Evolutionary conservation across 2,329 filamentous ascomycete species (phyloP), one percentile per base, ranked within the genome.

Genomic region (Beauveria rudraprayagi): DNA sequence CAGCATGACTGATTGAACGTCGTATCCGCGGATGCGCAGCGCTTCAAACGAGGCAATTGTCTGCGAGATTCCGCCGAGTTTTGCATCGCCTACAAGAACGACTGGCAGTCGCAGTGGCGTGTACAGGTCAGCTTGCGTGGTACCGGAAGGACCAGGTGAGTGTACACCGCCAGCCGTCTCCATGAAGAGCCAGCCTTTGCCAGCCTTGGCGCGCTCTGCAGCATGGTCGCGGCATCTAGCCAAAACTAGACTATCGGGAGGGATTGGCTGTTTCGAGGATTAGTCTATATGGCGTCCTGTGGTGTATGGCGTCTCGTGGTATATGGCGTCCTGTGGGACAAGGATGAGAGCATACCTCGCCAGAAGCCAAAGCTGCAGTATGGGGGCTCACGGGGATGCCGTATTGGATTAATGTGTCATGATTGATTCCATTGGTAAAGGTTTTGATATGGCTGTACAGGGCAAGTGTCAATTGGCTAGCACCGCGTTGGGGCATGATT

Each of bases 111-210:
- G 80, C 1, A 95, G 73, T 0, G 89, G 85, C 22, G 87, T 78
- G 69, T 92, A 94, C 1, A 92, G 74, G 68, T 95, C 90, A 2
- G 87, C 90, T 69, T 95, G 91, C 0, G 88, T 85, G 1, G 80
- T 88, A 10, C 90, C 89, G 41, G 88, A 90, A 1, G 90, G 91
- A 0, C 83, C 83, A 0, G 91, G 91, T 0, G 90, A 93, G 63
- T 93, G 85, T 0, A 93, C 88, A 1, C 91, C 91, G 1, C 90
- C 91, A 1, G 91, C 90, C 1, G 91, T 94, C 71, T 95, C 91
- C 51, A 94, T 77, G 52, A 95, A 80, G 1, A 89, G 75, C 72
- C 87, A 84, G n/a, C 82, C 82, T 51, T 76, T 70, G 5, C 74
- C 73, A 2, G 66, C 66, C 22, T 70, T 67, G 3, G 80, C 77